A percentile compares a stretch with the other conserved stretches of the same genome.
phyloP scores from a whole-genome alignment of 768 basidiomycete species.

The Termitomyces sp. region DNA sequence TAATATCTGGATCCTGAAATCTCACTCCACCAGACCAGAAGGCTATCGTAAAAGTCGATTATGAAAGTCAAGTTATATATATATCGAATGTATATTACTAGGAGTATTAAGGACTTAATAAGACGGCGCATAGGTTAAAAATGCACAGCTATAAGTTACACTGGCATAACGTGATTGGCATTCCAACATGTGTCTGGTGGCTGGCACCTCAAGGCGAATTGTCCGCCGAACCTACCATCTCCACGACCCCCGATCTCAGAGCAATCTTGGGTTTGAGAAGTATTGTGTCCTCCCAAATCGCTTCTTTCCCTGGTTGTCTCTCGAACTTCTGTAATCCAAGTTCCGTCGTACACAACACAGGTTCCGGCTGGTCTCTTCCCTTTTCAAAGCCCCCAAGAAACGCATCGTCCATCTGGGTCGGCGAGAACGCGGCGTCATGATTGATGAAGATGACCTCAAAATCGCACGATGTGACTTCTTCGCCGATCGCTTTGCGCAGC shows the following conservation, averaged over 20 bases:
- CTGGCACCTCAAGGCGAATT: constrained; percentile 11
- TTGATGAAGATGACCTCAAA: constrained; percentile 48
- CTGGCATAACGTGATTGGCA: not conserved
- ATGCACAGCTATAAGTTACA: not conserved
- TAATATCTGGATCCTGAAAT: not conserved
- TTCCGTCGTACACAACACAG: constrained; percentile 56
- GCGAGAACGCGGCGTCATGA: constrained; percentile 41
- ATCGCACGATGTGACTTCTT: constrained; percentile 57
- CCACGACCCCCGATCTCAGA: constrained; percentile 40
- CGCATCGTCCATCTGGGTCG: constrained; percentile 45
- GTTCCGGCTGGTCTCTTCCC: constrained; percentile 23
- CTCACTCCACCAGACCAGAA: not conserved
- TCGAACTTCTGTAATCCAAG: constrained; percentile 47
- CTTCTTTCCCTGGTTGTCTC: constrained; percentile 36
- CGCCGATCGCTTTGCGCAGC: constrained; percentile 57
- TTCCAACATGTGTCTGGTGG: not conserved
- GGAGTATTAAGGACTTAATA: not conserved
- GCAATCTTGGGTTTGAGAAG: constrained; percentile 58
- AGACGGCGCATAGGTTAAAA: not conserved
- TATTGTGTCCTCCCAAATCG: constrained; percentile 48
- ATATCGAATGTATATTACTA: not conserved
- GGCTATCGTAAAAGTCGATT: not conserved
- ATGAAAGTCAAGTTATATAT: constrained; percentile 3
- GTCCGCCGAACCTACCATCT: constrained; percentile 23
- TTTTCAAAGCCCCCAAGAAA: constrained; percentile 25